phyloP scores from a whole-genome alignment of 2,329 filamentous ascomycete genomes.

The Aaosphaeria arxii region DNA sequence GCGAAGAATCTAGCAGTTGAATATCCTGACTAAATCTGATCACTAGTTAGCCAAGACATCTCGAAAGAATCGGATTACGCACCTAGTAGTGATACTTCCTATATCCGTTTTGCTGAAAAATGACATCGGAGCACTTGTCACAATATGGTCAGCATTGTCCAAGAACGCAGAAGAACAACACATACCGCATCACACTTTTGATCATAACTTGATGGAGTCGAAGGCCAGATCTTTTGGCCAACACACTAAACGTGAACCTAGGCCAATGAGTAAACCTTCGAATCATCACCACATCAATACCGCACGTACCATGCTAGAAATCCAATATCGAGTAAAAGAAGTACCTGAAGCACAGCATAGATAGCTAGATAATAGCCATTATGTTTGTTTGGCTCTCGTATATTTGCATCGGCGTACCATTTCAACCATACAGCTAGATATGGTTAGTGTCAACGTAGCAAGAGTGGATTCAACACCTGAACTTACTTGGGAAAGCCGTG shows the following conservation, averaged over 20 bases:
- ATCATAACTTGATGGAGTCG: constrained; percentile 45
- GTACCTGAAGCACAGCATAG: constrained; percentile 3
- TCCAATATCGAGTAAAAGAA: constrained; percentile 2
- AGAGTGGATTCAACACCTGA: too few relatives aligned
- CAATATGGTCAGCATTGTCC: not conserved
- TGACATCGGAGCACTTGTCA: constrained; percentile 21
- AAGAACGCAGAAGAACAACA: constrained; percentile 4
- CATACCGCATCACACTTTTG: constrained; percentile 39
- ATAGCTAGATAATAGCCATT: constrained; percentile 7
- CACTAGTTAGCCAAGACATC: not conserved
- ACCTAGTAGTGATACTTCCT: constrained; percentile 17
- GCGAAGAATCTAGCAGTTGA: constrained; percentile 36
- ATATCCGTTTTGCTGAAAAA: constrained; percentile 39
- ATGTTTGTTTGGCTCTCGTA: constrained; percentile 20
- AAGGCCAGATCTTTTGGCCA: constrained; percentile 43
- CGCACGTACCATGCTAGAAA: constrained; percentile 2
- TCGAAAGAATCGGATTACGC: not conserved
- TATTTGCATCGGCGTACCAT: constrained; percentile 42
- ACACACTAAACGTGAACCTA: constrained; percentile 2
- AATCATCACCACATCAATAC: not conserved
- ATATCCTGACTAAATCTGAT: constrained; percentile 43
- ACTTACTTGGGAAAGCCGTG: constrained; percentile 7
- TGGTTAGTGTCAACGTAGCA: not conserved
- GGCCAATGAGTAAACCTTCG: too few relatives aligned
- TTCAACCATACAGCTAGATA: constrained; percentile 41